Evolutionary conservation across 306 rosid species (phyloP), one percentile per base, ranked within the genome.

Genomic region (Cucumis hystrix): DNA sequence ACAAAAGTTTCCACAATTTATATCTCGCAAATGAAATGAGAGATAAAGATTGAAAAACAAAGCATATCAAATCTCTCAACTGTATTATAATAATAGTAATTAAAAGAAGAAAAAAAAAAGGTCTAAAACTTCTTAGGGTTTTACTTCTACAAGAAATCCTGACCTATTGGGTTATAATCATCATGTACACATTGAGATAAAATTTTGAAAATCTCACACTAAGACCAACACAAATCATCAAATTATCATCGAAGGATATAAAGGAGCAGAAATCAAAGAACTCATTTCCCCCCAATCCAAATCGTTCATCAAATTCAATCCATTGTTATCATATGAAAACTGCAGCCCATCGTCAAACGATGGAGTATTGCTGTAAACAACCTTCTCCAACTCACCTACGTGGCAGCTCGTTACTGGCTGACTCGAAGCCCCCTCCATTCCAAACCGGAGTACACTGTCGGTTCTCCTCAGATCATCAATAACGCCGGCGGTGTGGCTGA

Each of bases 331-430:
- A 11, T 71, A 82, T 4, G 89, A 78, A 66, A 86, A 83, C 62
- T 87, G 92, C 80, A 88, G 65, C 84, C 89, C 76, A 3, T 70
- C 94, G 25, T 87, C 87, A 54, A 82, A 62, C 39, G 80, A 77
- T 28, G 80, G 83, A 8, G 85, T 82, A 71, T 72, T 84, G 75
- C 66, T 80, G 39, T 85, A 67, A 21, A 66, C 86, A 79, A 85
- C 47, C 55, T 84, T 88, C 79, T 82, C 87, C 21, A 85, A 62
- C 70, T 81, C 75, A 28, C 47, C 75, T 2, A 70, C 60, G 47
- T 74, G 75, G 84, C 81, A 74, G 54, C 81, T 76, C 77, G 82
- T 62, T 80, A 86, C 28, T 55, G 82, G 74, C 20, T 61, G 12
- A 73, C 35, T 77, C 28, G 72, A 39, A 35, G 2, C 66, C 37